A percentile compares a stretch with the other conserved stretches of the same genome.
Conservation (phyloP, 371 early-diverging fungal genomes). For the Apophysomyces elegans region DNA sequence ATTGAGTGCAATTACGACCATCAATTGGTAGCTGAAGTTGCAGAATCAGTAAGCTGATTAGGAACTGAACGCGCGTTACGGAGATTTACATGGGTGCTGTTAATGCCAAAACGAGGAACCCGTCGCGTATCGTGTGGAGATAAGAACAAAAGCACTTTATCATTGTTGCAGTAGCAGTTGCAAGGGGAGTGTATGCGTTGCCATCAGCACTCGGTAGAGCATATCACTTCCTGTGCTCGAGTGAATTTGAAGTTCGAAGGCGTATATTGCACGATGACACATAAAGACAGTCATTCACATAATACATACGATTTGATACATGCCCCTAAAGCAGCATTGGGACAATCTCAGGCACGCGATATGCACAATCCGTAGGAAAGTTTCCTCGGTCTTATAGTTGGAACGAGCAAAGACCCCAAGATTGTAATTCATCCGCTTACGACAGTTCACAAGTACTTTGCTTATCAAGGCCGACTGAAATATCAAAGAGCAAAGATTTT, state of each 20-base stretch:
- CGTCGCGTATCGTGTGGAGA: background rate
- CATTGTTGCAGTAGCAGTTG: background rate
- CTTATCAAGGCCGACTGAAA: background rate
- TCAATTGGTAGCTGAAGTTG: slow-evolving; percentile 42
- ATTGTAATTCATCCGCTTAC: background rate
- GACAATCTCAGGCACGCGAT: background rate
- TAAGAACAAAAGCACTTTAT: background rate
- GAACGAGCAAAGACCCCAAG: background rate
- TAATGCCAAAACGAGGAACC: background rate
- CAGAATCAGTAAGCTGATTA: background rate
- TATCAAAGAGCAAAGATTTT: background rate
- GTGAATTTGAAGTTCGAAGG: background rate
- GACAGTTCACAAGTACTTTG: background rate
- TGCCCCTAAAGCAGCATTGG: background rate
- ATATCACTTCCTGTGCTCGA: background rate
- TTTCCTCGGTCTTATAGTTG: background rate
- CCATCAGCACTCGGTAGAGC: background rate
- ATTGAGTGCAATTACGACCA: slow-evolving; percentile 24
- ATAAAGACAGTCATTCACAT: background rate
- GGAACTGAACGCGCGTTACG: background rate
- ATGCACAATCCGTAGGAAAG: background rate
- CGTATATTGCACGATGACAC: background rate
- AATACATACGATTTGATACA: background rate
- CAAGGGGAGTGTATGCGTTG: background rate
- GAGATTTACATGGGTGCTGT: background rate